Evolutionary conservation across 2,329 filamentous ascomycete species (phyloP).

Genomic region (Diaporthe velutina): DNA sequence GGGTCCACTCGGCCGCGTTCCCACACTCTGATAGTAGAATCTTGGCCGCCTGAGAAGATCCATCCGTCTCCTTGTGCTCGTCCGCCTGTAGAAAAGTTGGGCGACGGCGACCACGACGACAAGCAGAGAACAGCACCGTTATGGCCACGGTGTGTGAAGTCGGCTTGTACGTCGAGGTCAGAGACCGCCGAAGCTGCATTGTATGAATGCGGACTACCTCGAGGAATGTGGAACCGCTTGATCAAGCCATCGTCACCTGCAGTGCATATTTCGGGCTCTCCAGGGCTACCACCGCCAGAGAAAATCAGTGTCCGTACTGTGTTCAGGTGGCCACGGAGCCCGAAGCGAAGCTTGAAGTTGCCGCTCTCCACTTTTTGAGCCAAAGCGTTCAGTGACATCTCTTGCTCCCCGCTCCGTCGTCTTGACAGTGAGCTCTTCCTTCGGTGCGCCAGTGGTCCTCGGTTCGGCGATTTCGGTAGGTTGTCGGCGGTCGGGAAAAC

Average conservation of each 20-base stretch:
- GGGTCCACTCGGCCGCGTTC: slow-evolving; percentile 94
- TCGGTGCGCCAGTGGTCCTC: slow-evolving; percentile 77
- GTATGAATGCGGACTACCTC: slow-evolving; percentile 69
- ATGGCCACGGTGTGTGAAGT: slow-evolving; percentile 96
- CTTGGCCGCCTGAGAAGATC: slow-evolving; percentile 98
- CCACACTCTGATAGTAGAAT: slow-evolving; percentile 94
- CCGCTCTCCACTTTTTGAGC: slow-evolving; percentile 75
- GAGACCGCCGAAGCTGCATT: slow-evolving; percentile 68
- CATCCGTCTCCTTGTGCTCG: slow-evolving; percentile 92
- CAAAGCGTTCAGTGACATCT: slow-evolving; percentile 63
- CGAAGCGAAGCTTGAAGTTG: slow-evolving; percentile 93
- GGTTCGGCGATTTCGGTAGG: slow-evolving; percentile 83
- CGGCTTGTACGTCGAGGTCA: slow-evolving; percentile 91
- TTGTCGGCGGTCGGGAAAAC: slow-evolving; percentile 87
- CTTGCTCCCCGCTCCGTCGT: slow-evolving; percentile 77
- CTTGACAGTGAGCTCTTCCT: slow-evolving; percentile 85
- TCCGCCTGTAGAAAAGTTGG: slow-evolving; percentile 90
- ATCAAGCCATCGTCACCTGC: slow-evolving; percentile 95
- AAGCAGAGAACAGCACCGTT: slow-evolving; percentile 89
- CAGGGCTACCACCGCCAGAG: slow-evolving; percentile 93
- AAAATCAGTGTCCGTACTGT: slow-evolving; percentile 96
- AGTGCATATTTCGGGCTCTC: slow-evolving; percentile 96
- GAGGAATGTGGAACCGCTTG: slow-evolving; percentile 96
- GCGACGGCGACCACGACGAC: slow-evolving; percentile 87
- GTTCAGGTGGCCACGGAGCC: slow-evolving; percentile 90